A percentile compares a stretch with the other conserved stretches of the same genome.
These are phyloP conservation scores for Candolleomyces efflorescens DNA, from an alignment of 768 basidiomycete species.

Conservation along the genomic window DNA sequence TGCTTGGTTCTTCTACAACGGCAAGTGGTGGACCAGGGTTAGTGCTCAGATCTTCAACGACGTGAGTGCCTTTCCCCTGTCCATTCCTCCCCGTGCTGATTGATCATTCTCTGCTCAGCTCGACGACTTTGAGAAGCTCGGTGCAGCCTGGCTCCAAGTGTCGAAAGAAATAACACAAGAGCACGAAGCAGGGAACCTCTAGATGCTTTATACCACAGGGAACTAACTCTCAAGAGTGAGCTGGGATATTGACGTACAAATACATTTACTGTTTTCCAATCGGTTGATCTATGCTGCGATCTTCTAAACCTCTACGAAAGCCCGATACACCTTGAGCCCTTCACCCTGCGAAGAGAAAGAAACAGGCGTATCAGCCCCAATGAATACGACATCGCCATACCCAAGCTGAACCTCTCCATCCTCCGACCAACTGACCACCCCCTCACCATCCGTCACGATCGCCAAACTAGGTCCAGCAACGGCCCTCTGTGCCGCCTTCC, in stretches of 20 bases:
- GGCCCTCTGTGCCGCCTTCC: constrained; percentile 50
- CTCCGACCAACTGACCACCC: constrained; percentile 47
- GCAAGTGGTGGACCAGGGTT: constrained; percentile 35
- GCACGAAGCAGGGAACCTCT: background rate
- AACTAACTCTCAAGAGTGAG: no score
- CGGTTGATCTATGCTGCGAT: background rate
- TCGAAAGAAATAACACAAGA: constrained; percentile 31
- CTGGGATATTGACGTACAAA: background rate
- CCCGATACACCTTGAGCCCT: background rate
- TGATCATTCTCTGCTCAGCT: constrained; percentile 21
- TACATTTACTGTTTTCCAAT: background rate
- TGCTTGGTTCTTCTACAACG: constrained; percentile 31
- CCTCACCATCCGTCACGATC: constrained; percentile 70
- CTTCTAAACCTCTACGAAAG: constrained; percentile 5
- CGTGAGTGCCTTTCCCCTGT: constrained; percentile 14
- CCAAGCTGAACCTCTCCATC: constrained; percentile 32
- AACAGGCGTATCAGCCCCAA: constrained; percentile 58
- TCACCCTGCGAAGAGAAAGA: background rate
- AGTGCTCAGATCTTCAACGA: constrained; percentile 40
- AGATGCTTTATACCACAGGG: background rate
- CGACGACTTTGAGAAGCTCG: constrained; percentile 39
- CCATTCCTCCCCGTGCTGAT: background rate
- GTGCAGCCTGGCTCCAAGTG: constrained; percentile 29
- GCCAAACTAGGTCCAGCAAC: constrained; percentile 83
- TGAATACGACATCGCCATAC: constrained; percentile 75